Base-by-base conservation (phyloP, 176 grass and related monocot species). In the Elaeis guineensis region DNA sequence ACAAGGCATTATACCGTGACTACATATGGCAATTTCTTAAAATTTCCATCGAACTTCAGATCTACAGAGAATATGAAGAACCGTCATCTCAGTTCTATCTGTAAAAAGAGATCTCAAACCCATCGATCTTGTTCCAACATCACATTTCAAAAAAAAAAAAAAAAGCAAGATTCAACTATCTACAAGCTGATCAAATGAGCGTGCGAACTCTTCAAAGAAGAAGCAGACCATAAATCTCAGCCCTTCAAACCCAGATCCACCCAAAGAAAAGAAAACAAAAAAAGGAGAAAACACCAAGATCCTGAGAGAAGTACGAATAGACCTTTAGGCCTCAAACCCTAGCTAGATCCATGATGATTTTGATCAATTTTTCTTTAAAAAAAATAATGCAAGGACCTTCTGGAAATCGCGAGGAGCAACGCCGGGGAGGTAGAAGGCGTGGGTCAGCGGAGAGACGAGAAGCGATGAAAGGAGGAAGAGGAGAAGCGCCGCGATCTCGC, bases 361-460 rank as follows among this genome's bases (percentile, higher is more conserved):
- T 15, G 63, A 26, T 24, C 12, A 55, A 2, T 9, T 14, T 16
- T 54, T 39, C 4, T 59, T 59, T 32, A 1, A 24, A 50, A 30
- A 14, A 32, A 21, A 0, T 20, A 3, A 50, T 18, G 7, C 16
- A 15, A 71, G 79, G 32, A 90, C 87, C 82, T 79, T 85, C 68
- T 77, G 82, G 69, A 86, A 77, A 77, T 90, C 82, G 50, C 79
- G 87, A 17, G 87, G 87, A 18, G 87, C 78, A 19, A 90, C 87
- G 61, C 87, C 87, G 51, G 87, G 87, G 48, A 90, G 82, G 79
- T 90, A 90, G 87, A 90, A 90, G 64, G 72, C 87, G 60, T 30
- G 17, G 20, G 72, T 63, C n/a, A 79, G 72, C 21, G 52, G 26
- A 53, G 15, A 32, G 50, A 59, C 15, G 21, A 68, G 28, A 4